Evolutionary conservation across 1,284 basidiomycete species (phyloP).

Genomic region (Malassezia sp.): DNA sequence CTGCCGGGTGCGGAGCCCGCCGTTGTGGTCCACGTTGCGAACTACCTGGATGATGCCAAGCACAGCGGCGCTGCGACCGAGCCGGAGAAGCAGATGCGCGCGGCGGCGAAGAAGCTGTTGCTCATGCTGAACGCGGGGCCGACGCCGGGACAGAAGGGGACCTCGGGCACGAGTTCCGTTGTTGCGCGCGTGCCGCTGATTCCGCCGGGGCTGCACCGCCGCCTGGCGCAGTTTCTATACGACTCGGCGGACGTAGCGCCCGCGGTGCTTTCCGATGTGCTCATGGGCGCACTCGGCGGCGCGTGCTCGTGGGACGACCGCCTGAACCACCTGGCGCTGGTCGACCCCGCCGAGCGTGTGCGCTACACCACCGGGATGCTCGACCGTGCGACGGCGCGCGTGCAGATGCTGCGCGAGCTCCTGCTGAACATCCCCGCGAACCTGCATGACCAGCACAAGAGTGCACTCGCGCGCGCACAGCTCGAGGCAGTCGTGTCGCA

Average conservation of each 20-base stretch:
- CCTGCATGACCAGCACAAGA: constrained; percentile 32
- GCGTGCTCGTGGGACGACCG: constrained; percentile 42
- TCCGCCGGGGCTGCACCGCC: constrained; percentile 29
- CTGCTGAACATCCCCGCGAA: constrained; percentile 30
- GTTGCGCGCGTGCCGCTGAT: constrained; percentile 32
- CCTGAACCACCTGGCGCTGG: constrained; percentile 33
- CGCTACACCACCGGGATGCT: constrained; percentile 27
- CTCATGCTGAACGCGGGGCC: constrained; percentile 14
- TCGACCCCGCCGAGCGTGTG: constrained; percentile 31
- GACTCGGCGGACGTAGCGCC: constrained; percentile 29
- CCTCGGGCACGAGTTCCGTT: not conserved
- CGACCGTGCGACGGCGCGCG: constrained; percentile 28
- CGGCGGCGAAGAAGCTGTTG: constrained; percentile 26
- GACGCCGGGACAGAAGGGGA: too few relatives aligned
- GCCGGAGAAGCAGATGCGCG: constrained; percentile 24
- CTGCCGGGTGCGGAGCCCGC: not conserved
- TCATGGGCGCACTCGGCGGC: constrained; percentile 40
- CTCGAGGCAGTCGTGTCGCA: constrained; percentile 36
- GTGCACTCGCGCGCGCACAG: constrained; percentile 35
- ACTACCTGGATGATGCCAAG: constrained; percentile 17
- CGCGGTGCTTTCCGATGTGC: constrained; percentile 34
- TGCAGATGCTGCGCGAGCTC: constrained; percentile 36
- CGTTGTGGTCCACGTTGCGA: not conserved
- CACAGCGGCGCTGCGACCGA: constrained; percentile 25
- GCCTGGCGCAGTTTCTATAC: constrained; percentile 30